phyloP scores from a whole-genome alignment of 2,329 filamentous ascomycete genomes.

The Alternaria metachromatica region DNA sequence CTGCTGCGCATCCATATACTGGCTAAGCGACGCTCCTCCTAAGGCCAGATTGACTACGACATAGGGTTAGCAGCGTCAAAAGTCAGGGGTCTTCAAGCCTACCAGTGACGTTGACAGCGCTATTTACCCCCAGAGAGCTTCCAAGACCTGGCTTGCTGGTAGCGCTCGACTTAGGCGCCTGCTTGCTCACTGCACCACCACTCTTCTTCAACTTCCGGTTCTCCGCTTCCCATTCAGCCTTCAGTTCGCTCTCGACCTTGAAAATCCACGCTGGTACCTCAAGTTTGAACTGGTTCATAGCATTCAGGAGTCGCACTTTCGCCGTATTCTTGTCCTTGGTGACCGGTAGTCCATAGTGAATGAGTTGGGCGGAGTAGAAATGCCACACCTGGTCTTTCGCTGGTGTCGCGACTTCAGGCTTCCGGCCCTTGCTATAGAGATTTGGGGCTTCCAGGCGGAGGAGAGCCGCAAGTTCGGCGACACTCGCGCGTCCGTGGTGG shows the following conservation, averaged over 20 bases:
- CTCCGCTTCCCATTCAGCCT: constrained; percentile 63
- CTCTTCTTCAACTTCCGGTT: constrained; percentile 56
- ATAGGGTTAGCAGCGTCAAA: background rate
- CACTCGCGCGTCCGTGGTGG: constrained; percentile 37
- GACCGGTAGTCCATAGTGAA: constrained; percentile 66
- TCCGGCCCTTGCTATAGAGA: constrained; percentile 17
- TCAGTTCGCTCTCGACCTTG: constrained; percentile 62
- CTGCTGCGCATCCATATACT: background rate
- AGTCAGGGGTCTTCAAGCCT: background rate
- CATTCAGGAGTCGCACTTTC: constrained; percentile 65
- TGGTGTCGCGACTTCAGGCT: background rate
- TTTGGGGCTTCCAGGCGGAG: constrained; percentile 34
- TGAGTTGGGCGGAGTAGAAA: constrained; percentile 68
- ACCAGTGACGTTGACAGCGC: constrained; percentile 21
- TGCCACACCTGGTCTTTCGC: constrained; percentile 62
- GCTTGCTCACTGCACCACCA: background rate
- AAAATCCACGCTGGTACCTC: constrained; percentile 58
- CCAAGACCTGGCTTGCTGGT: background rate
- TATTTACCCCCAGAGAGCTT: background rate
- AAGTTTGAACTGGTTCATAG: constrained; percentile 58
- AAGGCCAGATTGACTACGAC: constrained; percentile 10
- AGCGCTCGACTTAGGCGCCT: background rate
- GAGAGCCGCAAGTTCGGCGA: constrained; percentile 38
- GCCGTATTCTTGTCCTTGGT: constrained; percentile 66
- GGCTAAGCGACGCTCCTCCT: background rate